Evolutionary conservation across 371 early-diverging fungal genomes (phyloP).

Genomic region (Capillidium rhysosporum): DNA sequence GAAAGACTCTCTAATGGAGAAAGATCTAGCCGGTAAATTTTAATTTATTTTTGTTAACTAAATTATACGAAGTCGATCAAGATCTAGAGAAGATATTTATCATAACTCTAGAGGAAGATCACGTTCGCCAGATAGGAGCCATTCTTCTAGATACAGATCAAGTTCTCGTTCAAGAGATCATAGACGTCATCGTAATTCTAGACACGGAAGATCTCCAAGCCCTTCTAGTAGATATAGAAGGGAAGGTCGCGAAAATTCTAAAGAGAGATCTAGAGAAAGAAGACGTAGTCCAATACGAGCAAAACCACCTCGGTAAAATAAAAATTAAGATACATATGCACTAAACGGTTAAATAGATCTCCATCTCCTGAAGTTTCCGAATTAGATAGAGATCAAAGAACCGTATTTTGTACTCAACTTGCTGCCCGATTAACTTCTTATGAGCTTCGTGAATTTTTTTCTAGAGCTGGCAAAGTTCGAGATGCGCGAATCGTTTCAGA

Average conservation of each 20-base stretch:
- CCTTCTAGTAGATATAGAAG: background rate
- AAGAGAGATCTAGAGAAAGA: background rate
- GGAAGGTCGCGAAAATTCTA: background rate
- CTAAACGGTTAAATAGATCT: constrained; percentile 18
- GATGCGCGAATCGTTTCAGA: constrained; percentile 79
- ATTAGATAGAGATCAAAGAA: constrained; percentile 67
- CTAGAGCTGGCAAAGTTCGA: constrained; percentile 63
- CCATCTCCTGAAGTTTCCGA: constrained; percentile 50
- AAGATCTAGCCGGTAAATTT: too few relatives aligned
- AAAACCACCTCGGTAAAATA: background rate
- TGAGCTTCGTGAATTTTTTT: constrained; percentile 80
- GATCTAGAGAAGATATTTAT: too few relatives aligned
- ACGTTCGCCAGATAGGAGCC: too few relatives aligned
- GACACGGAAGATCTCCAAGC: background rate
- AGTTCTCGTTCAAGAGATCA: background rate
- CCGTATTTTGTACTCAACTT: constrained; percentile 87
- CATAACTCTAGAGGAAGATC: too few relatives aligned
- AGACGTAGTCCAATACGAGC: background rate
- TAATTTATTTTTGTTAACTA: too few relatives aligned
- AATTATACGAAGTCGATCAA: too few relatives aligned
- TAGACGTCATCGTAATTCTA: background rate
- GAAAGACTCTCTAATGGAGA: background rate
- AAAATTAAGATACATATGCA: background rate
- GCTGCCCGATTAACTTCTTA: constrained; percentile 52
- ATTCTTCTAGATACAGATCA: too few relatives aligned